Conservation (phyloP, 2,329 filamentous ascomycete genomes). For the Lachnum nothofagi region DNA sequence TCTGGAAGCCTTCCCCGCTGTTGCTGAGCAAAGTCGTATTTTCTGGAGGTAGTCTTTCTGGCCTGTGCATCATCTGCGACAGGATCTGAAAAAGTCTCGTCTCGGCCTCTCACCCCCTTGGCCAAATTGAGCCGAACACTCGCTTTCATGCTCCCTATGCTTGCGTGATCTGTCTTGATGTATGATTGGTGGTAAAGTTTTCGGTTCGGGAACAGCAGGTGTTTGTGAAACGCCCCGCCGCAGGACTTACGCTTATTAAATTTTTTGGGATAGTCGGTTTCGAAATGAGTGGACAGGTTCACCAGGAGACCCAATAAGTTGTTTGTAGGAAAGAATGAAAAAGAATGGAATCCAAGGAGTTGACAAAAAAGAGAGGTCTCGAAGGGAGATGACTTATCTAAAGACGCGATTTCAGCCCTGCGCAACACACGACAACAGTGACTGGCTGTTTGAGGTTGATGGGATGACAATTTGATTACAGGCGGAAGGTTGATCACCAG, state of each 20-base stretch:
- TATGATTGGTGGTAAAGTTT: conserved; percentile 14
- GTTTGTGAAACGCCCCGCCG: conserved; percentile 18
- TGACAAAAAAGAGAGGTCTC: conserved; percentile 17
- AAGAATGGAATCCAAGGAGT: conserved; percentile 7
- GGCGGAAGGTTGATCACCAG: conserved; percentile 40
- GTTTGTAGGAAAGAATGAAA: conserved; percentile 7
- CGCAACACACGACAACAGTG: background rate
- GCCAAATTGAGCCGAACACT: conserved; percentile 7
- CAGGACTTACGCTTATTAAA: conserved; percentile 20
- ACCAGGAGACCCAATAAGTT: conserved; percentile 28
- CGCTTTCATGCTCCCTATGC: conserved; percentile 16
- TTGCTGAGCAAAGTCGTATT: conserved; percentile 19
- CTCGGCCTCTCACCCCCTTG: conserved; percentile 24
- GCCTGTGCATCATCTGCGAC: conserved; percentile 31
- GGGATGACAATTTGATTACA: conserved; percentile 36
- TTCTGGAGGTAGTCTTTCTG: conserved; percentile 15
- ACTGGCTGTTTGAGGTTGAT: conserved; percentile 48
- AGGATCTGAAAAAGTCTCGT: conserved; percentile 22
- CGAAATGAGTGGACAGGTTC: conserved; percentile 31
- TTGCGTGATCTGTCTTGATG: conserved; percentile 8
- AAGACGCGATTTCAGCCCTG: conserved; percentile 1
- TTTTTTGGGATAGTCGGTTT: conserved; percentile 7
- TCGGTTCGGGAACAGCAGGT: conserved; percentile 3
- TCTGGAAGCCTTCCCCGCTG: conserved; percentile 21
- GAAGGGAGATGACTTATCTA: conserved; percentile 6